phyloP scores from a whole-genome alignment of 345 rosid genomes.

The Isatis tinctoria region DNA sequence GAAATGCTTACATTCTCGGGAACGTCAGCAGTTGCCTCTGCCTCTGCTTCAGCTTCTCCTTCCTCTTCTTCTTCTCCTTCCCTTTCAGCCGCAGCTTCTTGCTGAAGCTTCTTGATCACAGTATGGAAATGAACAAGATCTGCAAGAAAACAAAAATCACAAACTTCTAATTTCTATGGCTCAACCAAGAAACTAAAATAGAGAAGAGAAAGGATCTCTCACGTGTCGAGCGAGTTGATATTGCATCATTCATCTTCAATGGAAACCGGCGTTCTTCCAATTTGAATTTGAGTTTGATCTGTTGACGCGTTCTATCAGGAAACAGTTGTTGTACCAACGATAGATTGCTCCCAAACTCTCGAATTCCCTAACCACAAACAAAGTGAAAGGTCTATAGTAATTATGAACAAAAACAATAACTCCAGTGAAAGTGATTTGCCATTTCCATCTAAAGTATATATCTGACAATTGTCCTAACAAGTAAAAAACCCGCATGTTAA shows the following conservation, averaged over 20 bases:
- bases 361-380: constrained; percentile 43
- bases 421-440: background rate
- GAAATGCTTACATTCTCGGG: constrained; percentile 16
- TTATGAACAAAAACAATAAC: background rate
- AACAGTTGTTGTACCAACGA: constrained; percentile 70
- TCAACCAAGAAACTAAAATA: background rate
- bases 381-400: background rate
- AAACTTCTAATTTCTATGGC: background rate
- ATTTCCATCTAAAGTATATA: background rate
- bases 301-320: constrained; percentile 63
- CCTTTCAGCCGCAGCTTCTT: constrained; percentile 43
- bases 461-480: background rate
- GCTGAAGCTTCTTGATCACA: constrained; percentile 54
- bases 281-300: constrained; percentile 67
- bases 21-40: constrained; percentile 29
- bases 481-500: background rate
- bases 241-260: constrained; percentile 55
- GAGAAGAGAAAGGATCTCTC: constrained; percentile 9
- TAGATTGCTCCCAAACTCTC: constrained; percentile 76
- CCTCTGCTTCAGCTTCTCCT: constrained; percentile 21
- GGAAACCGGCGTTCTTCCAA: constrained; percentile 74
- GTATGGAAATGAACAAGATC: constrained; percentile 55
- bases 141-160: constrained; percentile 29
- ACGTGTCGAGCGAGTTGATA: constrained; percentile 55
- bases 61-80: constrained; percentile 31